These are phyloP conservation scores for Raffaelea deltoideospora DNA, from an alignment of 2,329 filamentous ascomycete genomes.

Conservation along the genomic window DNA sequence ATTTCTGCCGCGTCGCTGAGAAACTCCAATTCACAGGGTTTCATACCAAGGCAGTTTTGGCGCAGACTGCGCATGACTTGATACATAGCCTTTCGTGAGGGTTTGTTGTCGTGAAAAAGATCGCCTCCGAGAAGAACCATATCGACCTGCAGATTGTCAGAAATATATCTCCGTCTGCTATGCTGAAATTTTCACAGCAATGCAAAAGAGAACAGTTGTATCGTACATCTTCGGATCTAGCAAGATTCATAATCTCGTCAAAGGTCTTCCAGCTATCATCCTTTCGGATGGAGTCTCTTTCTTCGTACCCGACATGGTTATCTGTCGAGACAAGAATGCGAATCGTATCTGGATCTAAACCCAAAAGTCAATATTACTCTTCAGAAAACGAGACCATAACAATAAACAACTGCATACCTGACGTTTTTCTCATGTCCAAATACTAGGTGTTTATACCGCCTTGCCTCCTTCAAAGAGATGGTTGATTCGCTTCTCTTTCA, in stretches of 20 bases:
- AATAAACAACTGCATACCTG: too few relatives aligned
- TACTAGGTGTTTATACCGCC: too few relatives aligned
- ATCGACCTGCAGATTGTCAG: constrained; percentile 44
- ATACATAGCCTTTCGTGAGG: constrained; percentile 87
- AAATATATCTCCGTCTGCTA: too few relatives aligned
- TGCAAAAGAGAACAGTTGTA: background rate
- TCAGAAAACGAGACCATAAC: background rate
- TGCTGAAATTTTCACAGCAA: too few relatives aligned
- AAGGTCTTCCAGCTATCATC: constrained; percentile 96
- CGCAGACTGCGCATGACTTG: constrained; percentile 92
- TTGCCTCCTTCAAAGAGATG: too few relatives aligned
- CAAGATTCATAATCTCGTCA: constrained; percentile 85
- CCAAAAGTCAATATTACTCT: background rate
- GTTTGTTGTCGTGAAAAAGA: constrained; percentile 96
- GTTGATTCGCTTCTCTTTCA: too few relatives aligned
- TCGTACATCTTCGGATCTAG: constrained; percentile 61
- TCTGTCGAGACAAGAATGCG: constrained; percentile 89
- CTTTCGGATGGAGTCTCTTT: constrained; percentile 84
- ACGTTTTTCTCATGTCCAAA: too few relatives aligned
- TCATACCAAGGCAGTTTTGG: constrained; percentile 87
- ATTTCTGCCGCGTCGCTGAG: constrained; percentile 84
- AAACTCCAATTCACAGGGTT: constrained; percentile 89
- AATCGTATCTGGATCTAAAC: constrained; percentile 60
- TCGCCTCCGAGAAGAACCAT: constrained; percentile 95
- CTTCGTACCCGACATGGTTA: constrained; percentile 94